These are phyloP conservation scores for Chytriomyces sp. DNA, from an alignment of 192 early-diverging fungal species.

Conservation along the genomic window DNA sequence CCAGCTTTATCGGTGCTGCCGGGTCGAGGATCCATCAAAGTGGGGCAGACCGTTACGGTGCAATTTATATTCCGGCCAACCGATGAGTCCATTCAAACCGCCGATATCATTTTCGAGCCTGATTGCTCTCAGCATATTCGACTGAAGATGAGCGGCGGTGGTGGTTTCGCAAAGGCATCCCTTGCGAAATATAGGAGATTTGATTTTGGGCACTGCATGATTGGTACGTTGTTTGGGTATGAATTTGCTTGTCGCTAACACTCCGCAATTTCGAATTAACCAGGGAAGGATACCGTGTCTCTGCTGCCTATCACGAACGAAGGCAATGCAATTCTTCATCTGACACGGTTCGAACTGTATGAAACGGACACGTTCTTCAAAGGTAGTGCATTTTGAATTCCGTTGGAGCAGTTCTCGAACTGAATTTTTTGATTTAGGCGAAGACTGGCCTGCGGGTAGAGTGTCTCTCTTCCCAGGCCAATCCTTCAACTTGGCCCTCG, in stretches of 20 bases:
- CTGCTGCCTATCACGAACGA: conserved; percentile 66
- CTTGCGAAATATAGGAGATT: conserved; percentile 60
- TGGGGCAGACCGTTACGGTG: conserved; percentile 57
- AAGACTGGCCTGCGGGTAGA: conserved; percentile 54
- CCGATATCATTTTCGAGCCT: conserved; percentile 61
- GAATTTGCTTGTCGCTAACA: no score
- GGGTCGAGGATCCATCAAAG: conserved; percentile 48
- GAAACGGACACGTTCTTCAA: conserved; percentile 68
- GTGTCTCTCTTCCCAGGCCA: conserved; percentile 62
- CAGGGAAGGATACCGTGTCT: conserved; percentile 66
- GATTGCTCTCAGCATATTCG: conserved; percentile 65
- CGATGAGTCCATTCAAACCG: conserved; percentile 59
- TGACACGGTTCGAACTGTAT: conserved; percentile 60
- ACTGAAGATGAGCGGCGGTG: conserved; percentile 65
- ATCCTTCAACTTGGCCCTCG: conserved; percentile 61
- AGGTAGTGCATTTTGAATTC: conserved; percentile 32
- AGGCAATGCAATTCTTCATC: conserved; percentile 66
- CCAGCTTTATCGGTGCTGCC: conserved; percentile 50
- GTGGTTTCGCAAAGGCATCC: conserved; percentile 63
- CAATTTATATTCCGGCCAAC: conserved; percentile 60
- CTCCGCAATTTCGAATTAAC: background rate
- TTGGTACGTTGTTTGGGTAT: background rate
- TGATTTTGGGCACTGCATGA: conserved; percentile 72
- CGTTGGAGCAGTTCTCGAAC: conserved; percentile 7
- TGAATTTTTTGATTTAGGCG: background rate